Conservation (phyloP, 2,329 filamentous ascomycete species). For the Ophiostoma quercus region DNA sequence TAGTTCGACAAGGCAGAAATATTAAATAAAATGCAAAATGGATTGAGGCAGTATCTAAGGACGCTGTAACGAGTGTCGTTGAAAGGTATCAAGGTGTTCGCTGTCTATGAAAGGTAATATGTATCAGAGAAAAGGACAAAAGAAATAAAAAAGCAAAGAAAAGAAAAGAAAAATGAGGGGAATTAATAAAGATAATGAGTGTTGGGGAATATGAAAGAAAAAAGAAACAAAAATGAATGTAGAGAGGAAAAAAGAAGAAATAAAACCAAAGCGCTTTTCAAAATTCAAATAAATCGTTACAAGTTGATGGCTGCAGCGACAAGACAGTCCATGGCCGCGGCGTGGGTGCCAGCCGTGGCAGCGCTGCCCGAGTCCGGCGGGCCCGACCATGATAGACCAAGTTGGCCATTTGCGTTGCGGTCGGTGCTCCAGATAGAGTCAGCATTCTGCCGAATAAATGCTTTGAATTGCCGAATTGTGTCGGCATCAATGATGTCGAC, state of each 20-base stretch:
- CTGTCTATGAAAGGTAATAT: neutral
- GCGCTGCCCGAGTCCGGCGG: constrained; percentile 41
- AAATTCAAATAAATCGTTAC: constrained; percentile 31
- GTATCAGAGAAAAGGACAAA: neutral
- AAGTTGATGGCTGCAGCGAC: constrained; percentile 49
- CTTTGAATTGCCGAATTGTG: constrained; percentile 38
- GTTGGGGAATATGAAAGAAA: neutral
- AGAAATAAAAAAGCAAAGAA: neutral
- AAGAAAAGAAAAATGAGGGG: neutral
- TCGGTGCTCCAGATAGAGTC: constrained; percentile 60
- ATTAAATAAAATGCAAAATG: neutral
- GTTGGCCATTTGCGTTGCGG: constrained; percentile 43
- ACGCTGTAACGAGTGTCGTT: neutral
- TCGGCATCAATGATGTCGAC: constrained; percentile 32
- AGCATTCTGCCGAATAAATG: constrained; percentile 57
- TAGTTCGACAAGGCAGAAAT: neutral
- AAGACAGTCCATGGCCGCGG: constrained; percentile 60
- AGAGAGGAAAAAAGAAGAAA: neutral
- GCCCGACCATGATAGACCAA: constrained; percentile 63
- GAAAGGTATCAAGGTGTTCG: neutral
- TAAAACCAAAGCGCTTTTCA: constrained; percentile 4
- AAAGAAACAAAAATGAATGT: neutral
- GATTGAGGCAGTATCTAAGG: neutral
- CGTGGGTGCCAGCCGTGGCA: constrained; percentile 55
- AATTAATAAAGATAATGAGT: neutral